Percentiles rank a stretch among this genome's conserved stretches.
These are phyloP conservation scores for Debaryomyces robertsiae DNA, from an alignment of 1,139 yeast species.

Conservation along the genomic window DNA sequence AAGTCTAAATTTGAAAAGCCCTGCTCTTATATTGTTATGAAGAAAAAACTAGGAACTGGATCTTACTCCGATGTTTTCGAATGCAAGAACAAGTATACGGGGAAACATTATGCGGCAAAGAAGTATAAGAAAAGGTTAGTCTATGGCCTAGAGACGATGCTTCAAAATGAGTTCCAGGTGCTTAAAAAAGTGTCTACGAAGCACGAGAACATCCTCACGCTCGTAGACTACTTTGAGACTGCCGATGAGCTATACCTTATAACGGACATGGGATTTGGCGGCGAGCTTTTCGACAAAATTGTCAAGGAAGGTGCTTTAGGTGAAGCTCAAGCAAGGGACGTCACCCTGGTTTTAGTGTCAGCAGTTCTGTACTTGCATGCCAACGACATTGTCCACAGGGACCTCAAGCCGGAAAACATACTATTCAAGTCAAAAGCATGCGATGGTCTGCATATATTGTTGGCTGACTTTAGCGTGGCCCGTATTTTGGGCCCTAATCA, in stretches of 20 bases:
- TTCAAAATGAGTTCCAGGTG: conserved; percentile 59
- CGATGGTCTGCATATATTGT: conserved; percentile 46
- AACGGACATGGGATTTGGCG: conserved; percentile 69
- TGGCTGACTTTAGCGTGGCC: conserved; percentile 77
- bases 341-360: conserved; percentile 30
- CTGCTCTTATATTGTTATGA: conserved; percentile 39
- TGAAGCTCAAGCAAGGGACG: conserved; percentile 53
- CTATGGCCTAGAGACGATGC: conserved; percentile 37
- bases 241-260: conserved; percentile 58
- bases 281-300: conserved; percentile 68
- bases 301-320: conserved; percentile 41
- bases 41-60: conserved; percentile 38
- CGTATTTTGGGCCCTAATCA: conserved; percentile 30
- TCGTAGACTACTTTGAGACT: conserved; percentile 74
- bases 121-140: conserved; percentile 35
- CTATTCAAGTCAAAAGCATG: conserved; percentile 27
- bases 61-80: conserved; percentile 43
- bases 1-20: conserved; percentile 17
- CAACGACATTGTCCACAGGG: conserved; percentile 43
- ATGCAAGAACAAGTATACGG: conserved; percentile 36
- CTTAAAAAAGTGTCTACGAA: conserved; percentile 48
- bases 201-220: conserved; percentile 57
- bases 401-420: conserved; percentile 45
- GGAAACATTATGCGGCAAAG: conserved; percentile 43
- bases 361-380: conserved; percentile 35